Conservation (phyloP, 495 filamentous ascomycete species). For the Usnea hakonensis region DNA sequence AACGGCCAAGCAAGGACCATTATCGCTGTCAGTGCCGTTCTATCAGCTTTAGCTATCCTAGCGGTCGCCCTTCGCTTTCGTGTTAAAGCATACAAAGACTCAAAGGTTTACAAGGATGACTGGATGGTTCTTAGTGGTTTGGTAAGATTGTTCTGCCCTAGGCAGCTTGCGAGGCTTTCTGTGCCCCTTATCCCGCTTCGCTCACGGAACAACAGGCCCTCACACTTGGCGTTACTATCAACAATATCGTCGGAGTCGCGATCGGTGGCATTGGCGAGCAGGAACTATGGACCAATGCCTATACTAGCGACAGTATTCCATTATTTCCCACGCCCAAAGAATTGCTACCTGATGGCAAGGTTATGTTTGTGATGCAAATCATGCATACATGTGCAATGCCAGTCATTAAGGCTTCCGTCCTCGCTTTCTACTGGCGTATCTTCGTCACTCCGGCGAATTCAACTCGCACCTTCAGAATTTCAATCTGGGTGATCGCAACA, state of each 20-base stretch:
- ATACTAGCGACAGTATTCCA: background rate
- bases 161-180: background rate
- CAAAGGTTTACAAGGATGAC: conserved; percentile 31
- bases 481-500: background rate
- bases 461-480: background rate
- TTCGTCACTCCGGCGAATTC: conserved; percentile 4
- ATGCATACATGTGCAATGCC: conserved; percentile 31
- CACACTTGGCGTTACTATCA: conserved; percentile 13
- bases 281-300: background rate
- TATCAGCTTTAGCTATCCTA: conserved; percentile 28
- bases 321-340: background rate
- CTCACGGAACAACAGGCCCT: conserved; percentile 2
- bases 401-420: conserved; percentile 33
- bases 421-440: conserved; percentile 11
- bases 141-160: conserved; percentile 20
- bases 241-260: conserved; percentile 13
- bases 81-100: conserved; percentile 25
- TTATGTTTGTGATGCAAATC: conserved; percentile 15
- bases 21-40: conserved; percentile 25
- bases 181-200: background rate
- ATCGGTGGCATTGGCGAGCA: conserved; percentile 17
- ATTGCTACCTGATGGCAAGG: conserved; percentile 10
- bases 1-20: conserved; percentile 1
- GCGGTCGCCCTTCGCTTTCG: conserved; percentile 30
- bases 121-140: conserved; percentile 30